phyloP scores from a whole-genome alignment of 192 early-diverging fungal genomes.

The Fimicolochytrium jonesii region DNA sequence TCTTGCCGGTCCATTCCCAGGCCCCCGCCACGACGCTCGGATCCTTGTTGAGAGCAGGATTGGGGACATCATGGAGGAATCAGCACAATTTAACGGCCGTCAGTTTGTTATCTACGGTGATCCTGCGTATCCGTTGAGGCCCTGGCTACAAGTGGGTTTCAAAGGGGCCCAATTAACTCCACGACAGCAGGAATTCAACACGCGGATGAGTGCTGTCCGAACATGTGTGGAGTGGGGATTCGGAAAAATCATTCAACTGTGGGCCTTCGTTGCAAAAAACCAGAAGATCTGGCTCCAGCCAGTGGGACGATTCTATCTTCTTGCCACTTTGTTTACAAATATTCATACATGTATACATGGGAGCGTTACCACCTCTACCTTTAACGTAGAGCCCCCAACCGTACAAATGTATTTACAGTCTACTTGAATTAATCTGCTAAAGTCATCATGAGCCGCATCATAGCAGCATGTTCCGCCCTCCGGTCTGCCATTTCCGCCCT shows the following conservation, averaged over 20 bases:
- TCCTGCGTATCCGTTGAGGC: slow-evolving; percentile 1
- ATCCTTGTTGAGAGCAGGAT: background rate
- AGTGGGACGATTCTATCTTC: no score
- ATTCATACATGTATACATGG: no score
- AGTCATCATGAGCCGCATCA: no score
- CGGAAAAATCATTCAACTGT: background rate
- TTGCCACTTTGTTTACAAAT: no score
- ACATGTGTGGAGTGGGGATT: slow-evolving; percentile 1
- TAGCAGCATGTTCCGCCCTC: no score
- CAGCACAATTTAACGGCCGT: background rate
- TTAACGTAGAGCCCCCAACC: no score
- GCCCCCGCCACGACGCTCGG: background rate
- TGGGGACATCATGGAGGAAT: background rate
- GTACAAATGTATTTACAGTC: no score
- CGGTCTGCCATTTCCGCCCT: no score
- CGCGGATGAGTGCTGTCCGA: background rate
- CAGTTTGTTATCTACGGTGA: slow-evolving; percentile 8
- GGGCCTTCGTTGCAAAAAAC: background rate
- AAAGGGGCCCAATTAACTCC: background rate
- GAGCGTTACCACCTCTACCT: no score
- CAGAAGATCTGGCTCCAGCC: no score
- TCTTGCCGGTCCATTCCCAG: background rate
- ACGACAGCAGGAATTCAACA: background rate
- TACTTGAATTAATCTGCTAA: no score
- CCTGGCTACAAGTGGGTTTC: background rate